Evolutionary conservation across 441 rosid species (phyloP).

Genomic region (Lepidium campestre): DNA sequence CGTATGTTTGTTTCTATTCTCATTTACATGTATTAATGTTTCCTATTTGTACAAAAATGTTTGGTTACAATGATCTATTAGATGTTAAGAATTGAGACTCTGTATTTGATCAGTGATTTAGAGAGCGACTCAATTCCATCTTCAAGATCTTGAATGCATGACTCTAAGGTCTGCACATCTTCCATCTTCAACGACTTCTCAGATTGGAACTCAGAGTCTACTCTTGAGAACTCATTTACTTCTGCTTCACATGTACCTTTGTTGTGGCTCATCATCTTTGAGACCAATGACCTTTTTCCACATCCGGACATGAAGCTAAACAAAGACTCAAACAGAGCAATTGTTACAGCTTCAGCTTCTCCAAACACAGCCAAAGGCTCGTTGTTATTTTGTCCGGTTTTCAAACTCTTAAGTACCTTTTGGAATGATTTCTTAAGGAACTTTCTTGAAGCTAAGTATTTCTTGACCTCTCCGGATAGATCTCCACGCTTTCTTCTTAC

Average conservation of each 20-base stretch:
- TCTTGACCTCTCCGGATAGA: conserved; percentile 11
- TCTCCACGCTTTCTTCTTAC: conserved; percentile 31
- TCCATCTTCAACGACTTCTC: conserved; percentile 13
- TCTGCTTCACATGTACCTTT: background rate
- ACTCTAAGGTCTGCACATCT: conserved; percentile 31
- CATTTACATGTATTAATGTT: background rate
- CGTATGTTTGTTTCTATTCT: too few species aligned
- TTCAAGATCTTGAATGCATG: conserved; percentile 41
- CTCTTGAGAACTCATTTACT: conserved; percentile 28
- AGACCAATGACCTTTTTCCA: conserved; percentile 32
- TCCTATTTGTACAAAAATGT: background rate
- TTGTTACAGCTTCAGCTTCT: conserved; percentile 32
- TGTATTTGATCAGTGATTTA: conserved; percentile 41
- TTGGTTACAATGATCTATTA: background rate
- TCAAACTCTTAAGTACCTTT: background rate
- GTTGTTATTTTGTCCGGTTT: background rate
- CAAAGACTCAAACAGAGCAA: conserved; percentile 29
- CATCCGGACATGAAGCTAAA: conserved; percentile 18
- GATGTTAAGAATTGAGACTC: conserved; percentile 40
- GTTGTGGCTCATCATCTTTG: conserved; percentile 33
- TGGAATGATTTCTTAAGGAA: conserved; percentile 19
- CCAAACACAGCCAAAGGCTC: conserved; percentile 12
- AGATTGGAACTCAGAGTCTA: conserved; percentile 23
- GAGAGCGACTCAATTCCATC: conserved; percentile 33
- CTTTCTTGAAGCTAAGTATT: conserved; percentile 25